phyloP scores from a whole-genome alignment of 2,329 filamentous ascomycete species.

The Chrysosporium keratinophilum region DNA sequence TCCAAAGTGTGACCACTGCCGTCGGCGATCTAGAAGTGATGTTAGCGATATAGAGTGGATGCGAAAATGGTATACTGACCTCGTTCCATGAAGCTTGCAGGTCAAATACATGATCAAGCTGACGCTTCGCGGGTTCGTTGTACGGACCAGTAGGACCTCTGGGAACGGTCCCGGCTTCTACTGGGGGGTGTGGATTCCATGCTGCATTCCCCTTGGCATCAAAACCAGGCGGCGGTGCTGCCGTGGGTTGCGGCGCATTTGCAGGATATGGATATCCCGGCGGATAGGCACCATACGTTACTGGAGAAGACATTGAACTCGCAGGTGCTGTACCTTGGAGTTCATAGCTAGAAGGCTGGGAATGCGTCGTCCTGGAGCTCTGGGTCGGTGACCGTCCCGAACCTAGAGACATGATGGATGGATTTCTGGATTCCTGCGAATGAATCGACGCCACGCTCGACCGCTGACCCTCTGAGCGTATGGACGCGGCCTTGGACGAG shows the following conservation, averaged over 20 bases:
- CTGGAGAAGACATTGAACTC: constrained; percentile 32
- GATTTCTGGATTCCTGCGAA: constrained; percentile 33
- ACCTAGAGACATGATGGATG: constrained; percentile 33
- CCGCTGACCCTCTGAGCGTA: constrained; percentile 29
- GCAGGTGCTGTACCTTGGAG: constrained; percentile 30
- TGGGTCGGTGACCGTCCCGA: constrained; percentile 35
- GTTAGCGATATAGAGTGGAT: neutral
- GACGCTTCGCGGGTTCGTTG: constrained; percentile 48
- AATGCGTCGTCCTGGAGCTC: constrained; percentile 30
- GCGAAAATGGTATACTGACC: constrained; percentile 27
- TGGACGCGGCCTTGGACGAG: constrained; percentile 15
- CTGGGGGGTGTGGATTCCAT: constrained; percentile 26
- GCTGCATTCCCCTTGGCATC: constrained; percentile 10
- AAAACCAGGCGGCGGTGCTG: constrained; percentile 13
- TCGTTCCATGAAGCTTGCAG: constrained; percentile 43
- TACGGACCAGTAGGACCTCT: constrained; percentile 26
- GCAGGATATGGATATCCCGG: constrained; percentile 26
- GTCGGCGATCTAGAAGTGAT: constrained; percentile 33
- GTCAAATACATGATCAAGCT: constrained; percentile 51
- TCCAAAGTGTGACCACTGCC: constrained; percentile 36
- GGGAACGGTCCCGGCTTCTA: constrained; percentile 24
- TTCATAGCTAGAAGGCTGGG: constrained; percentile 31
- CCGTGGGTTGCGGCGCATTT: constrained; percentile 17
- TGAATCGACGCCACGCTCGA: constrained; percentile 32
- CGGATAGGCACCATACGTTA: constrained; percentile 26